phyloP scores from a whole-genome alignment of 768 basidiomycete species.

The Tricholoma furcatifolium region DNA sequence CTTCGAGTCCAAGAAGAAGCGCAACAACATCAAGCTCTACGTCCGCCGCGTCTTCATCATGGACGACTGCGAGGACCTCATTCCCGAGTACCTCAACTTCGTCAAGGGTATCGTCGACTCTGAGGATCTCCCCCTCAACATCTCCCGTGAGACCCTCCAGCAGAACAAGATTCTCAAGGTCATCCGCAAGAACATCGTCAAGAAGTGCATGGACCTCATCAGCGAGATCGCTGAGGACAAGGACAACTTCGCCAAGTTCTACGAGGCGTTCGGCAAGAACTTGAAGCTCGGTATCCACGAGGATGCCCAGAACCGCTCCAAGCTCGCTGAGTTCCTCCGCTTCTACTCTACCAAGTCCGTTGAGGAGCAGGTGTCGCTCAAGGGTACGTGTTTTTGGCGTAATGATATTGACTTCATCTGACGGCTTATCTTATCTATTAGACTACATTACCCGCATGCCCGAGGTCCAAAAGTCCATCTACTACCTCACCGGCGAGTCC shows the following conservation, averaged over 20 bases:
- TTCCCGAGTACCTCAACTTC: slow-evolving; percentile 99
- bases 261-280: slow-evolving; percentile 99
- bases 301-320: slow-evolving; percentile 97
- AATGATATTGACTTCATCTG: not conserved
- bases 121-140: slow-evolving; percentile 99
- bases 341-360: slow-evolving; percentile 94
- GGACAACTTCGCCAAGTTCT: slow-evolving; percentile 97
- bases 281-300: slow-evolving; percentile 99
- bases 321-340: slow-evolving; percentile 98
- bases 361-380: slow-evolving; percentile 91
- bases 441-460: slow-evolving; percentile 99
- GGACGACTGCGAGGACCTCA: slow-evolving; percentile 99
- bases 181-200: slow-evolving; percentile 98
- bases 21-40: slow-evolving; percentile 99
- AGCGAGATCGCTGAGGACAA: slow-evolving; percentile 98
- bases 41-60: slow-evolving; percentile 99
- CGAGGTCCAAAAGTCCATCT: slow-evolving; percentile 97
- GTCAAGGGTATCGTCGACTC: slow-evolving; percentile 99
- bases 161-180: slow-evolving; percentile 99
- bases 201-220: slow-evolving; percentile 95
- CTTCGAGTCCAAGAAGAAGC: slow-evolving; percentile 99
- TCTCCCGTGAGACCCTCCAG: slow-evolving; percentile 99
- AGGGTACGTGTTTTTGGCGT: slow-evolving; percentile 50
- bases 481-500: slow-evolving; percentile 99
- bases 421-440: slow-evolving; percentile 24